Evolutionary conservation across 345 rosid species (phyloP).

Genomic region (Arabis hirsuta): DNA sequence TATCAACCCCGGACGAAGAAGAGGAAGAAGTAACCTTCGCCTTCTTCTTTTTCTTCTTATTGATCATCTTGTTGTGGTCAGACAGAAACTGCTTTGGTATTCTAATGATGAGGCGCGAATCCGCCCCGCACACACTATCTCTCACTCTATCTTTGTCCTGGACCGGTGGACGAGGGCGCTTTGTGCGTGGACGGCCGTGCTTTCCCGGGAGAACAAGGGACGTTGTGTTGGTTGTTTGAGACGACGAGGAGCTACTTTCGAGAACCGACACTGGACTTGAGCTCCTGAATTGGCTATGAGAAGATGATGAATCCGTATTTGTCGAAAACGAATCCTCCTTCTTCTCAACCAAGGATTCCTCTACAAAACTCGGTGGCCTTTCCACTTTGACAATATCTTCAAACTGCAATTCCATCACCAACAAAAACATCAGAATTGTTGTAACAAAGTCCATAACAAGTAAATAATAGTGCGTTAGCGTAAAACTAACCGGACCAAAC

Average conservation of each 20-base stretch:
- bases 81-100: conserved; percentile 61
- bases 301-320: conserved; percentile 50
- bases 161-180: conserved; percentile 85
- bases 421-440: background rate
- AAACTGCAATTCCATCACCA: conserved; percentile 55
- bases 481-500: conserved; percentile 3
- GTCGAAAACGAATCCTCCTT: conserved; percentile 48
- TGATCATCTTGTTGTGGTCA: conserved; percentile 66
- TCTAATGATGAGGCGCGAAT: conserved; percentile 58
- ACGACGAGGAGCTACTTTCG: conserved; percentile 87
- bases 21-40: conserved; percentile 53
- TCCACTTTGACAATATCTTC: conserved; percentile 94
- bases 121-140: conserved; percentile 49
- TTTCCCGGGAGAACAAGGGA: conserved; percentile 46
- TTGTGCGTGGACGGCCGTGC: conserved; percentile 88
- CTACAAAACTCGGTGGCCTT: conserved; percentile 70
- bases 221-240: conserved; percentile 50
- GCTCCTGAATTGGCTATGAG: conserved; percentile 59
- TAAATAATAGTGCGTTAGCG: conserved; percentile 25
- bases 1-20: conserved; percentile 44
- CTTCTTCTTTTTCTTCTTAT: conserved; percentile 66
- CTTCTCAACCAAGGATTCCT: conserved; percentile 70
- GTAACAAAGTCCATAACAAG: background rate
- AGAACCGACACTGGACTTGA: conserved; percentile 92
- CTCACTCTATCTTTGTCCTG: conserved; percentile 51